Evolutionary conservation across 441 rosid species (phyloP).

Genomic region (Euphorbia schlechtendalii): DNA sequence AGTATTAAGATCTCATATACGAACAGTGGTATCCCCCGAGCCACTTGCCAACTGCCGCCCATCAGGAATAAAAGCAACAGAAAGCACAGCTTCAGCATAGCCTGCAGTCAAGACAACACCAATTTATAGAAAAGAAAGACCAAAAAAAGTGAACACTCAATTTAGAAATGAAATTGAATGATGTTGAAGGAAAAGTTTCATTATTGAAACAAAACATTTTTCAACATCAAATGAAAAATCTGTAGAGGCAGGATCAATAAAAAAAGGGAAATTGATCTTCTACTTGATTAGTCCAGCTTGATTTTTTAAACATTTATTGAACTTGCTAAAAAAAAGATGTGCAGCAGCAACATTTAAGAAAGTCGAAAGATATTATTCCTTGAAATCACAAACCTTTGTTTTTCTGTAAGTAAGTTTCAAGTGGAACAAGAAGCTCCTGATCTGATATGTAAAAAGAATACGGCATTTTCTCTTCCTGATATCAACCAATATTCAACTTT

Average conservation of each 20-base stretch:
- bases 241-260: background rate
- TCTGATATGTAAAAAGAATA: slow-evolving; percentile 79
- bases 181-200: background rate
- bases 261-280: background rate
- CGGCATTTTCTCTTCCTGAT: slow-evolving; percentile 88
- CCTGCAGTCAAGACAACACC: slow-evolving; percentile 35
- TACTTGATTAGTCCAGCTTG: background rate
- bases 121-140: slow-evolving; percentile 15
- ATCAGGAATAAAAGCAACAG: slow-evolving; percentile 94
- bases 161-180: background rate
- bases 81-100: slow-evolving; percentile 88
- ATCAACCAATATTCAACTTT: slow-evolving; percentile 8
- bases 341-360: background rate
- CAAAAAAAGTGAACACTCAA: background rate
- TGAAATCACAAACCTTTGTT: slow-evolving; percentile 48
- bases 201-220: too few relatives aligned
- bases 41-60: slow-evolving; percentile 94
- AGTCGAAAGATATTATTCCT: background rate
- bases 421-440: slow-evolving; percentile 79
- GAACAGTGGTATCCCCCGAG: slow-evolving; percentile 94
- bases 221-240: background rate
- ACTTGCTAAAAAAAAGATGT: background rate
- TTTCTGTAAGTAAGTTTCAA: slow-evolving; percentile 76
- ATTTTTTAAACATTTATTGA: background rate
- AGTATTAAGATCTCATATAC: slow-evolving; percentile 90